Base-by-base conservation (phyloP, 176 grass and related monocot genomes). In the Coix lacrymajobi region DNA sequence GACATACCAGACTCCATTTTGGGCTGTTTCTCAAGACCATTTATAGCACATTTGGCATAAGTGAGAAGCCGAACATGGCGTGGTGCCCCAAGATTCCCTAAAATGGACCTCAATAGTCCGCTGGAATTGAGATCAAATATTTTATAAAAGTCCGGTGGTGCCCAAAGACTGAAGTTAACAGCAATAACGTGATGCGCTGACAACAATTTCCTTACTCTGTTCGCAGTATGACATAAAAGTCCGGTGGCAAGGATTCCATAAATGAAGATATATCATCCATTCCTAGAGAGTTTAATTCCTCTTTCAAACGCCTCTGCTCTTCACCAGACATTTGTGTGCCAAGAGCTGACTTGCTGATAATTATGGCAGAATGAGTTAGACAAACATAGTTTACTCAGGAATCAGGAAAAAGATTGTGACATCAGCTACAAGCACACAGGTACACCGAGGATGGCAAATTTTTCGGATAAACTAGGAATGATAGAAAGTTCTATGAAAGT, bases 241-340 rank as follows among this genome's bases (percentile, higher is more conserved):
- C 96, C 12, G 79, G 81, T n/a, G 92, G 96, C 75, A 98, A 86
- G 41, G 88, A 95, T 86, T 98, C 92, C 88, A 91, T 88, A 79
- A 98, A 98, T 49, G 92, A 91, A 54, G 92, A 92, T 76, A 98
- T 91, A 74, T 95, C 96, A 75, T 95, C 96, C 78, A 95, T 93
- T 81, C 79, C 85, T 54, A 95, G 68, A 83, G 88, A 90, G 43
- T 15, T 84, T 39, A 98, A 73, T 61, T 98, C 92, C 36, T 84
- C 84, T 79, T 91, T 95, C 57, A 95, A 76, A 76, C 62, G 88
- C 48, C 9, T 95, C 60, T 80, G 89, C 87, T 98, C 96, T 88
- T 98, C 92, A 67, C 82, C 77, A 67, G 92, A 82, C 87, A 98
- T 91, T 88, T 93, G 90, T 84, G 69, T 81, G 33, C 90, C 92